Evolutionary conservation across 2,329 filamentous ascomycete species (phyloP).

Genomic region (Penicillium sp.): DNA sequence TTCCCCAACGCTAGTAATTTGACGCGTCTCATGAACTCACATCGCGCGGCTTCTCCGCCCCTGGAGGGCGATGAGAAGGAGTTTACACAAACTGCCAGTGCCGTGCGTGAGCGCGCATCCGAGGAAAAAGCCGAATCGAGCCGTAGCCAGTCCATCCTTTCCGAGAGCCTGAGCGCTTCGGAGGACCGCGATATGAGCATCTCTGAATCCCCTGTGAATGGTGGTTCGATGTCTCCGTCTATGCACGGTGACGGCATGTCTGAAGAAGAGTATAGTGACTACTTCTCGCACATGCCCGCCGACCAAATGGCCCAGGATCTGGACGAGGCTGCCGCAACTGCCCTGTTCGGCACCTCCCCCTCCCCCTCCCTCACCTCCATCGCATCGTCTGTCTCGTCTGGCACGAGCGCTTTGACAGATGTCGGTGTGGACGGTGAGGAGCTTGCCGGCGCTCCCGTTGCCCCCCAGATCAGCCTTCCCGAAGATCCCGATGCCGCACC

Average conservation of each 20-base stretch:
- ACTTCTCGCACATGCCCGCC: constrained; percentile 31
- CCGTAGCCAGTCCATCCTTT: constrained; percentile 32
- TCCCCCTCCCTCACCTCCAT: constrained; percentile 42
- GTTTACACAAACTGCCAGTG: constrained; percentile 92
- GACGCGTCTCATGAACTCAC: constrained; percentile 59
- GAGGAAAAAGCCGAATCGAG: constrained; percentile 33
- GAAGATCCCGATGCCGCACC: constrained; percentile 24
- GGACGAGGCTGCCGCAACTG: constrained; percentile 33
- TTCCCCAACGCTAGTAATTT: constrained; percentile 58
- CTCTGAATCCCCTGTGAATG: constrained; percentile 30
- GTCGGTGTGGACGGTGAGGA: constrained; percentile 27
- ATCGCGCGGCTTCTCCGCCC: constrained; percentile 78
- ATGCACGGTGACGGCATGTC: constrained; percentile 27
- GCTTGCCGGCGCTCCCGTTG: constrained; percentile 14
- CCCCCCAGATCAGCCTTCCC: constrained; percentile 32
- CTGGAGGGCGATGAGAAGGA: constrained; percentile 93
- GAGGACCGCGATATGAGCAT: constrained; percentile 28
- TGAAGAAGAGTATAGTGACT: constrained; percentile 33
- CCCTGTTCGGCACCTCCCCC: constrained; percentile 41
- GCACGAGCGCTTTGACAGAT: constrained; percentile 36
- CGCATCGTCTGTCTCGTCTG: constrained; percentile 41
- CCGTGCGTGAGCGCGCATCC: constrained; percentile 61
- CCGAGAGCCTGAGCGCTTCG: constrained; percentile 45
- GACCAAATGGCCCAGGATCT: constrained; percentile 27
- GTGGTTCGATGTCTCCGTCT: constrained; percentile 29